These are phyloP conservation scores for Penicillium parvum DNA, from an alignment of 495 filamentous ascomycete genomes.

Conservation along the genomic window DNA sequence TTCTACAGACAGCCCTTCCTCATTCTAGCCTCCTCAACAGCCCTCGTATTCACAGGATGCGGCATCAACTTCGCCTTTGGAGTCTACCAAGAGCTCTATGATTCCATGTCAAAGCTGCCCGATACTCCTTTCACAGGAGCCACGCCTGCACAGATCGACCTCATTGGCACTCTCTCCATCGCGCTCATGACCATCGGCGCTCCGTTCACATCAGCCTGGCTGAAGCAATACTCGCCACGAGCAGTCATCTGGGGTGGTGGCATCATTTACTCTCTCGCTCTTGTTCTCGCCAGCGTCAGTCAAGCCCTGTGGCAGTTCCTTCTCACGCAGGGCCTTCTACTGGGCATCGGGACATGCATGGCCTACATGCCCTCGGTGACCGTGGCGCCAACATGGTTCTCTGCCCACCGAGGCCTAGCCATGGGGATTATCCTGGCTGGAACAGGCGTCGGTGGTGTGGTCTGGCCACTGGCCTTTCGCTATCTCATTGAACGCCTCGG, in stretches of 20 bases:
- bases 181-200: slow-evolving; percentile 43
- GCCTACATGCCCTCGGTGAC: slow-evolving; percentile 37
- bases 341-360: slow-evolving; percentile 34
- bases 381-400: slow-evolving; percentile 36
- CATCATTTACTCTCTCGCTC: slow-evolving; percentile 23
- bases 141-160: slow-evolving; percentile 36
- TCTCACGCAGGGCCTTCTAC: slow-evolving; percentile 36
- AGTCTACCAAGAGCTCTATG: slow-evolving; percentile 44
- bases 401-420: slow-evolving; percentile 26
- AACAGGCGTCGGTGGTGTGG: slow-evolving; percentile 32
- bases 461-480: slow-evolving; percentile 33
- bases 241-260: slow-evolving; percentile 28
- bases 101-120: slow-evolving; percentile 28
- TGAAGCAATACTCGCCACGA: slow-evolving; percentile 33
- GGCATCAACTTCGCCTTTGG: slow-evolving; percentile 45
- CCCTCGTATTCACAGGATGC: slow-evolving; percentile 36
- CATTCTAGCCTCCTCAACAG: slow-evolving; percentile 27
- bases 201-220: slow-evolving; percentile 34
- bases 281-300: slow-evolving; percentile 34
- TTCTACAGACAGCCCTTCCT: slow-evolving; percentile 16
- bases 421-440: slow-evolving; percentile 39
- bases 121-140: slow-evolving; percentile 34
- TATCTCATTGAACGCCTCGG: slow-evolving; percentile 26
- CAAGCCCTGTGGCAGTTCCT: slow-evolving; percentile 37
- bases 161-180: slow-evolving; percentile 42